These are phyloP conservation scores for Trichocladium antarcticum DNA, from an alignment of 495 filamentous ascomycete species.

Conservation along the genomic window DNA sequence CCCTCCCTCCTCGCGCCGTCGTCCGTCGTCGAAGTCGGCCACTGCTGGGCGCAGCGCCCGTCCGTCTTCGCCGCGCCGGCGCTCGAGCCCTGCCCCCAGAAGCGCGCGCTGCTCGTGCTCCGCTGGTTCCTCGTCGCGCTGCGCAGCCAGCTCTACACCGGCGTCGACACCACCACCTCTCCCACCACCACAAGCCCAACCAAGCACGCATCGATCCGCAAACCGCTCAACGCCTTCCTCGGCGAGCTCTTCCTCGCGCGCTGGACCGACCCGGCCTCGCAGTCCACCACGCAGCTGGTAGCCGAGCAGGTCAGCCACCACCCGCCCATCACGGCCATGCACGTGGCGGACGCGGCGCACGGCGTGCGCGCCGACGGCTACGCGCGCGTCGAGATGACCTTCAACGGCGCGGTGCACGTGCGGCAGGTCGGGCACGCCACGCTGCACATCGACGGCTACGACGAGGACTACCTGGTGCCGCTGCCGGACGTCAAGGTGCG, in stretches of 20 bases:
- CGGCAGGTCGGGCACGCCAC: slow-evolving; percentile 74
- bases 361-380: slow-evolving; percentile 73
- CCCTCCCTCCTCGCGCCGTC: slow-evolving; percentile 72
- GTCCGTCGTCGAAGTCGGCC: slow-evolving; percentile 73
- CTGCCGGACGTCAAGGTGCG: slow-evolving; percentile 36
- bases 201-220: slow-evolving; percentile 22
- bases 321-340: slow-evolving; percentile 78
- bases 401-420: slow-evolving; percentile 65
- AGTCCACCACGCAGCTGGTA: slow-evolving; percentile 64
- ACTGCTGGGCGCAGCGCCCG: slow-evolving; percentile 81
- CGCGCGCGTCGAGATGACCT: slow-evolving; percentile 77
- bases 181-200: not conserved
- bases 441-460: slow-evolving; percentile 35
- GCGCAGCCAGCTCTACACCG: slow-evolving; percentile 57
- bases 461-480: slow-evolving; percentile 42
- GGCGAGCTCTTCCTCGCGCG: slow-evolving; percentile 43
- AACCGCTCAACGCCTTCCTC: slow-evolving; percentile 34
- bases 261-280: slow-evolving; percentile 53
- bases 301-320: slow-evolving; percentile 53
- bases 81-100: slow-evolving; percentile 54
- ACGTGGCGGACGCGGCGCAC: slow-evolving; percentile 61
- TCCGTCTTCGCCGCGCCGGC: slow-evolving; percentile 70
- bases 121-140: slow-evolving; percentile 79
- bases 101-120: slow-evolving; percentile 63
- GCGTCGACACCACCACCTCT: slow-evolving; percentile 5